phyloP scores from a whole-genome alignment of 106 monocot species.

The Gastrodia elata region DNA sequence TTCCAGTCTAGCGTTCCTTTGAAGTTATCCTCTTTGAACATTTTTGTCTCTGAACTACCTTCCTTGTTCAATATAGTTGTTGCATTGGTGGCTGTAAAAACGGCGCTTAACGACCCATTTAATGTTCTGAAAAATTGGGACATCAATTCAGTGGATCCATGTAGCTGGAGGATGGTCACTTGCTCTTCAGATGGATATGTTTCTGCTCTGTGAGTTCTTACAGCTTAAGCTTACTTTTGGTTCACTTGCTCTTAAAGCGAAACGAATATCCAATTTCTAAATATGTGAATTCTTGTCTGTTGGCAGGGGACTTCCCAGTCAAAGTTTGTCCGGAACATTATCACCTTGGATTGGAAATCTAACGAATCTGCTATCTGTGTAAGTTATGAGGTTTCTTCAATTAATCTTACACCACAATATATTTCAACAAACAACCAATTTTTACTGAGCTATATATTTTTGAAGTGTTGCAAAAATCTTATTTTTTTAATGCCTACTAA shows the following conservation, averaged over 20 bases:
- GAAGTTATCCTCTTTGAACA: background rate
- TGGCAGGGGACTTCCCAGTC: slow-evolving; percentile 72
- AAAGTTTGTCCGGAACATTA: slow-evolving; percentile 77
- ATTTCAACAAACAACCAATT: background rate
- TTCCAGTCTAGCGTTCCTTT: background rate
- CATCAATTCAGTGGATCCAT: slow-evolving; percentile 97
- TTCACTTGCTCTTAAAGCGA: background rate
- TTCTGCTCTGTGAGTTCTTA: slow-evolving; percentile 60
- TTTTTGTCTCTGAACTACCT: background rate
- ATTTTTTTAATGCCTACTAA: background rate
- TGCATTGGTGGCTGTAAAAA: slow-evolving; percentile 75
- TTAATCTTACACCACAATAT: background rate
- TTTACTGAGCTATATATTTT: too few relatives aligned
- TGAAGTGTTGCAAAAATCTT: background rate
- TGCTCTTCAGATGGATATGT: slow-evolving; percentile 86
- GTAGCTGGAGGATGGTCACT: slow-evolving; percentile 99
- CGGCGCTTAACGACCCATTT: slow-evolving; percentile 61
- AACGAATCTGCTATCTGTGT: slow-evolving; percentile 83
- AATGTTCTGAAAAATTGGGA: slow-evolving; percentile 93
- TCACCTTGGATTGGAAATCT: slow-evolving; percentile 86
- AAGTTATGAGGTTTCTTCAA: slow-evolving; percentile 14
- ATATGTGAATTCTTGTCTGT: background rate
- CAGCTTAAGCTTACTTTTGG: background rate
- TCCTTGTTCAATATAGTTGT: slow-evolving; percentile 51
- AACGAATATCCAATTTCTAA: background rate